A percentile compares a stretch with the other conserved stretches of the same genome.
phyloP scores from a whole-genome alignment of 768 basidiomycete species.

The Russula dissimulans region DNA sequence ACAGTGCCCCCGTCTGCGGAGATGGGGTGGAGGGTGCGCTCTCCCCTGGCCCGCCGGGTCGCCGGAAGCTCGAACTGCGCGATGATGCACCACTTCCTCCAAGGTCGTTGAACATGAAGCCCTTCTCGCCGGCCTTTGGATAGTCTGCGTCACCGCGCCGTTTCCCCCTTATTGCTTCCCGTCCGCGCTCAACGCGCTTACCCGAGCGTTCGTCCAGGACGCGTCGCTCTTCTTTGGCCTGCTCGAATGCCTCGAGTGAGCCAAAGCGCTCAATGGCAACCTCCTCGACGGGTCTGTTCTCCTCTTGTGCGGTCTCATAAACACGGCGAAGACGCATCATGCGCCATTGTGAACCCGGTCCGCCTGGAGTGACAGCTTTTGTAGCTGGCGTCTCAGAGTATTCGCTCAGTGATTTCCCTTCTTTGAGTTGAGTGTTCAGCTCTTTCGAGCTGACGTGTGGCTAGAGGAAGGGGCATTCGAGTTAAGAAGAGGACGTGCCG shows the following conservation, averaged over 20 bases:
- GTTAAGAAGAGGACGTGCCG: background rate
- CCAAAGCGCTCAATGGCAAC: conserved; percentile 87
- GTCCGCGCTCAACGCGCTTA: conserved; percentile 33
- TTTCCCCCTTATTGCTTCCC: conserved; percentile 32
- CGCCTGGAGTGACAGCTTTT: conserved; percentile 62
- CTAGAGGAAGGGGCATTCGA: conserved; percentile 29
- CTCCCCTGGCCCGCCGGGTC: conserved; percentile 57
- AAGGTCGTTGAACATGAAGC: conserved; percentile 63
- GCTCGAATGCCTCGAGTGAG: conserved; percentile 74
- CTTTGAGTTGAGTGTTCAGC: conserved; percentile 48
- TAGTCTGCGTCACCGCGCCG: conserved; percentile 23
- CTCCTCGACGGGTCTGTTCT: conserved; percentile 59
- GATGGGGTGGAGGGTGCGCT: conserved; percentile 55
- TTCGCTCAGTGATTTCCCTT: conserved; percentile 33
- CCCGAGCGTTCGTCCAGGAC: conserved; percentile 77
- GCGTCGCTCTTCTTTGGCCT: conserved; percentile 78
- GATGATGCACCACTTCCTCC: conserved; percentile 56
- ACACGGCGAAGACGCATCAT: conserved; percentile 93
- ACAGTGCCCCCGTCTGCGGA: conserved; percentile 26
- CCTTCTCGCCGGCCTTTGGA: conserved; percentile 36
- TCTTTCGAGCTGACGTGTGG: conserved; percentile 52
- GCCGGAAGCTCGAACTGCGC: conserved; percentile 80
- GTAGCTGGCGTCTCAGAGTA: conserved; percentile 35
- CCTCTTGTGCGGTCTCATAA: conserved; percentile 86
- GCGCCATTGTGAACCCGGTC: conserved; percentile 91